phyloP scores from a whole-genome alignment of 192 early-diverging fungal genomes.

The Coemansia sp. region DNA sequence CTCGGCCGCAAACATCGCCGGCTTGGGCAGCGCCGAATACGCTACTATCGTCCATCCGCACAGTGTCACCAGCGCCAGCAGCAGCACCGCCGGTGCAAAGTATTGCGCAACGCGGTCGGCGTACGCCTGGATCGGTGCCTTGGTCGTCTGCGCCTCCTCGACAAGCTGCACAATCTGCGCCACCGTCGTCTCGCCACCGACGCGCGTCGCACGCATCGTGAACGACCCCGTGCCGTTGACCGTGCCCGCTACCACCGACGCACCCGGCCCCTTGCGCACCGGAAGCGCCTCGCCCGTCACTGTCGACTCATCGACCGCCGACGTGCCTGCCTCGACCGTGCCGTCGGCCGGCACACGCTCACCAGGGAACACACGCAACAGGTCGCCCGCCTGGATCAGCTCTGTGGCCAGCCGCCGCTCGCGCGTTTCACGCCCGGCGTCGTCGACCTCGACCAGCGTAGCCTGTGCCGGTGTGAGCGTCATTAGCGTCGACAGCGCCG shows the following conservation, averaged over 20 bases:
- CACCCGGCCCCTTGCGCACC: conserved; percentile 65
- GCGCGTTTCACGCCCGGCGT: conserved; percentile 9
- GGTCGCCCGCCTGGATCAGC: conserved; percentile 80
- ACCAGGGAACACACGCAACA: conserved; percentile 85
- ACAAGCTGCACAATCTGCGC: conserved; percentile 92
- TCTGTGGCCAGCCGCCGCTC: conserved; percentile 82
- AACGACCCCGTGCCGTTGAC: conserved; percentile 90
- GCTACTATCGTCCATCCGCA: conserved; percentile 70
- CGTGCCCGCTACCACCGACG: conserved; percentile 86
- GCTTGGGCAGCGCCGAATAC: conserved; percentile 45
- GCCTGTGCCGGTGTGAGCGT: conserved; percentile 78
- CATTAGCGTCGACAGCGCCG: conserved; percentile 85
- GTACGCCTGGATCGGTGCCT: conserved; percentile 93
- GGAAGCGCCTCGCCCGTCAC: conserved; percentile 90
- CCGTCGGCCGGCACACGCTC: conserved; percentile 94
- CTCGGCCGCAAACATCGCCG: conserved; percentile 47
- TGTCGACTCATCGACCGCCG: conserved; percentile 91
- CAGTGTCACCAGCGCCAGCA: conserved; percentile 70
- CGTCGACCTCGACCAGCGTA: conserved; percentile 55
- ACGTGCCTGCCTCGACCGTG: conserved; percentile 64
- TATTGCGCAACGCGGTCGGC: conserved; percentile 85
- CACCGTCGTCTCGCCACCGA: conserved; percentile 88
- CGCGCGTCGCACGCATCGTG: conserved; percentile 77
- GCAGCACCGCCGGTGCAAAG: conserved; percentile 88
- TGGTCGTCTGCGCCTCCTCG: conserved; percentile 87